Base-by-base conservation (phyloP, 1,139 yeast species). In the Pichia sp. region DNA sequence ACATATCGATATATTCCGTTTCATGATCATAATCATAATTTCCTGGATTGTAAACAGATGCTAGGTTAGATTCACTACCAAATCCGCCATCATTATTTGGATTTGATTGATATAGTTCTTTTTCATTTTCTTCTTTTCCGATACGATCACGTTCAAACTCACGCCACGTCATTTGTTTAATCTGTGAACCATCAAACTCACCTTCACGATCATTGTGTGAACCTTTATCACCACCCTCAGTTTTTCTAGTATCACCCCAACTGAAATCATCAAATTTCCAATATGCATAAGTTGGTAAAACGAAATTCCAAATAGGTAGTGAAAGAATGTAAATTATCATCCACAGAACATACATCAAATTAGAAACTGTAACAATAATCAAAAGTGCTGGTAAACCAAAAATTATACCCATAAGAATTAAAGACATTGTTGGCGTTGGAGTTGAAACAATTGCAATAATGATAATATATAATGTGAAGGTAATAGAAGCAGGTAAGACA, bases 251-350 rank as follows among this genome's bases (percentile, higher is more conserved):
- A 51, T 89, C 97, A 62, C 98, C 98, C 98, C 98, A 91, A 55
- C 91, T 79, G 66, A 91, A 91, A 63, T 91, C 98, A 63, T 91
- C 98, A 64, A 91, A 91, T 63, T 89, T 89, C 98, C 98, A 91
- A 55, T 63, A 91, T 0, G 97, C 87, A 63, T 91, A 86, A 38
- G 78, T 61, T 4, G 98, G 98, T 42, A 91, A 70, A 6, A 89
- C 81, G 59, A 91, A 85, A 62, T 91, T 91, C 98, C 98, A 91
- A 48, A 91, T 72, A 26, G 97, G 97, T 49, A 91, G 74, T 0
- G 97, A 94, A 31, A 79, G 1, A 32, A 91, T 63, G 59, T 91
- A 91, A 48, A 88, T 72, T 32, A 79, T 43, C 81, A 89, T 86
- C 86, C 96, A 91, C 23, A 80, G 46, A 38, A 91, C 57, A 58